Conservation (phyloP, 2,329 filamentous ascomycete species). For the Ophiobolus disseminans region DNA sequence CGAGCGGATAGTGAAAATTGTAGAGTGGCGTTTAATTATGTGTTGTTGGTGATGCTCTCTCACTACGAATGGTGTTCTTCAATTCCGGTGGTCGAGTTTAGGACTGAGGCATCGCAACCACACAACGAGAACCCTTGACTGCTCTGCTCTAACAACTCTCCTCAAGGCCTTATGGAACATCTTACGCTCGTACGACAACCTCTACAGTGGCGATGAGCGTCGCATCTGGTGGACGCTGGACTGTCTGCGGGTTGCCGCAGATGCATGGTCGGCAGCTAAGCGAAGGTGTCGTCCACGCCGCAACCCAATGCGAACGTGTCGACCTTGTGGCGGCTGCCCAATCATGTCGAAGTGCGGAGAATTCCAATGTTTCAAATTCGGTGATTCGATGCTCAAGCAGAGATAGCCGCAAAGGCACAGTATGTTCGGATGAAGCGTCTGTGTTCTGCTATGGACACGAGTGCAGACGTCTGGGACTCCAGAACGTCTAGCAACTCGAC, state of each 20-base stretch:
- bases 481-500: constrained; percentile 47
- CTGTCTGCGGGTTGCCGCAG: constrained; percentile 7
- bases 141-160: too few relatives aligned
- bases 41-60: too few relatives aligned
- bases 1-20: too few relatives aligned
- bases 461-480: constrained; percentile 72
- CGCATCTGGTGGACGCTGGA: too few relatives aligned
- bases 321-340: constrained; percentile 32
- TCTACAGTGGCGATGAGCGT: too few relatives aligned
- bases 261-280: constrained; percentile 29
- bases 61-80: too few relatives aligned
- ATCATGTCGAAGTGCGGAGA: constrained; percentile 24
- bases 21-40: too few relatives aligned
- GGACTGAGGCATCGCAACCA: too few relatives aligned
- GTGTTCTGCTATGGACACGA: constrained; percentile 74
- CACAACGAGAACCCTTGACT: too few relatives aligned
- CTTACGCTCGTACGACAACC: too few relatives aligned
- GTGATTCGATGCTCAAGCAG: constrained; percentile 40
- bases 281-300: constrained; percentile 32
- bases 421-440: constrained; percentile 53
- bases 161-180: too few relatives aligned
- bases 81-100: too few relatives aligned
- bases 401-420: constrained; percentile 51
- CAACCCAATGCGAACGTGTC: constrained; percentile 26
- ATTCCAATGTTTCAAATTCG: constrained; percentile 28